These are phyloP conservation scores for Pulveroboletus sp. DNA, from an alignment of 768 basidiomycete species.

Conservation along the genomic window DNA sequence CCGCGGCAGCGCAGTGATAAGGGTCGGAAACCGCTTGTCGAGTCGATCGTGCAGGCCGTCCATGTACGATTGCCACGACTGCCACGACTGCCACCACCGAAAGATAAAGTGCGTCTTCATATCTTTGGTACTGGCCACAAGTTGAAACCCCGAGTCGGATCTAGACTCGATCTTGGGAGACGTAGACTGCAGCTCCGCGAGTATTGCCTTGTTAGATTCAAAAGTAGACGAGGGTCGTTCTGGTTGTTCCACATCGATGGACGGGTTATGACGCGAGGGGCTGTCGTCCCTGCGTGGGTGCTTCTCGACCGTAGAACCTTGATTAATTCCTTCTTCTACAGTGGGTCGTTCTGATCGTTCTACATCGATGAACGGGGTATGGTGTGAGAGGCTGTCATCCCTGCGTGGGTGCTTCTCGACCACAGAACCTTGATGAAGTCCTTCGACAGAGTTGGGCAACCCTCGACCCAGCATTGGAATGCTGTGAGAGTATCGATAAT, in stretches of 20 bases:
- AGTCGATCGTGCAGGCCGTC: background rate
- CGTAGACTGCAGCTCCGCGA: background rate
- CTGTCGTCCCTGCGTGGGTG: too few species aligned
- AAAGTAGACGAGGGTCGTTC: background rate
- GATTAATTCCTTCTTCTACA: too few species aligned
- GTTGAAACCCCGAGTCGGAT: background rate
- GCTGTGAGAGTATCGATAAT: slow-evolving; percentile 38
- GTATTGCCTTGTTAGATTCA: slow-evolving; percentile 3
- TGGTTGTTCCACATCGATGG: too few species aligned
- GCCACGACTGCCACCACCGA: background rate
- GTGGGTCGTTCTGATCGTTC: background rate
- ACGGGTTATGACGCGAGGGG: too few species aligned
- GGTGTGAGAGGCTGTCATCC: background rate
- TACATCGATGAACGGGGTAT: background rate
- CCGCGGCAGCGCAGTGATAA: slow-evolving; percentile 57
- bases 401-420: background rate
- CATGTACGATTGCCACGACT: background rate
- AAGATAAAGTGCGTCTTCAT: background rate
- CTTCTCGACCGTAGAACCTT: too few species aligned
- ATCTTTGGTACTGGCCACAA: background rate
- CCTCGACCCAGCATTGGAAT: slow-evolving; percentile 17
- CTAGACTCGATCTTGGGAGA: background rate
- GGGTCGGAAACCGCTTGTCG: slow-evolving; percentile 59
- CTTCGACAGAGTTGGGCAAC: background rate
- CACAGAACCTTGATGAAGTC: background rate